Base-by-base conservation (phyloP, 2,329 filamentous ascomycete species). In the Cladophialophora psammophila region DNA sequence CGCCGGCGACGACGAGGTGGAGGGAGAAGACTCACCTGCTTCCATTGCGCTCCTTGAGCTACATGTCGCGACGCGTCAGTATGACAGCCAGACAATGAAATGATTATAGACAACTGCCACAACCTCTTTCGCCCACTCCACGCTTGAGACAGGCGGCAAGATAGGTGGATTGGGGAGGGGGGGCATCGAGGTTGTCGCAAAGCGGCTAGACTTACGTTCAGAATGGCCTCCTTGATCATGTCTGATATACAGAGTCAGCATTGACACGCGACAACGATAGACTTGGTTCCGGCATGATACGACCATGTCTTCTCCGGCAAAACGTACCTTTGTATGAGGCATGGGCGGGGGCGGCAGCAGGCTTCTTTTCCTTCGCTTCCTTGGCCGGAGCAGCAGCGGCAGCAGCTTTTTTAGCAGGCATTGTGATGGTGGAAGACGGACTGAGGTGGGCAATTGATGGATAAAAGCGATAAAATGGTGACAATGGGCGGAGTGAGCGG, bases 141-240 rank as follows among this genome's bases (percentile, higher is more conserved):
- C 36, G 13, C 18, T 31, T 34, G 18, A 31, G 31, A n/a, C 52
- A 38, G 61, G 38, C 40, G 58, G 55, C 36, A 53, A 34, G 53
- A 42, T 57, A 15, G 57, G 50, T 53, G 34, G 18, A 76, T 76
- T 77, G 75, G 73, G 72, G 73, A 48, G 72, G 72, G 73, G 45
- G 72, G 59, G 75, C 73, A 77, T 78, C 74, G 75, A 78, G 75
- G 69, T 72, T 72, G 79, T 82, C 84, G 83, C 84, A 74, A 76
- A 72, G 69, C 76, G 76, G 78, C 81, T 85, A 76, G 77, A 90
- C 88, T 88, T 80, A 91, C 88, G 80, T 85, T 87, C 76, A 90
- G 79, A 77, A 91, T 88, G 74, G 88, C 88, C 79, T 90, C 88
- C 81, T 89, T 90, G 80, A 91, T 89, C 88, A 91, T 90, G 80